Base-by-base conservation (phyloP, 805 yeast species). In the Candida easanensis region DNA sequence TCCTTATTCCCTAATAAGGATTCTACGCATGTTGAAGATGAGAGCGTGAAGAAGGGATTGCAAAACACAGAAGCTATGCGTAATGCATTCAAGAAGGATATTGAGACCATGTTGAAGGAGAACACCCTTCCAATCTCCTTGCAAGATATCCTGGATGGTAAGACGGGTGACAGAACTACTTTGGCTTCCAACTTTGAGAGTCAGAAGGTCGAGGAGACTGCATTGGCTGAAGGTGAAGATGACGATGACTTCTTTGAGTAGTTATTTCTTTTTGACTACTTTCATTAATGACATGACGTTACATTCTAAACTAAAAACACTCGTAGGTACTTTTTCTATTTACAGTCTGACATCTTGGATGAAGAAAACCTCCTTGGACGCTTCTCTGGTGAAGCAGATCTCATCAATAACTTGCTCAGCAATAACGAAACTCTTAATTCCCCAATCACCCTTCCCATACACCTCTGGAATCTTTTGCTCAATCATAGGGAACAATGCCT, bases 1-100 rank as follows among this genome's bases (percentile, higher is more conserved):
- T 77, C 97, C 0, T 64, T 90, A 46, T 90, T 80, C 62, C 89
- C 93, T 57, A 61, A 73, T 60, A 50, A 59, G 52, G 38, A 58
- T 56, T 38, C 60, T 54, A 49, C 65, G 54, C 44, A 49, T 10
- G 55, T 54, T 18, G 30, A 41, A 10, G 60, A 46, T 49, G 61
- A 46, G 38, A 39, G 52, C 37, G 36, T 36, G 11, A 53, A 47
- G 65, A 68, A 51, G 58, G 80, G 76, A 4, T 46, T 63, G 41
- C 60, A 59, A 19, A 61, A 58, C 44, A 73, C 80, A 4, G 76
- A 71, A 21, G 63, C 66, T 36, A 65, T 66, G 47, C 68, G 73
- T 56, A 60, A 65, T 37, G 69, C 68, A 53, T 77, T 73, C 52
- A 77, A 78, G 58, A 78, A 75, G 50, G 63, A 74, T 32, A 67